A percentile compares a stretch with the other conserved stretches of the same genome.
Evolutionary conservation across 2,329 filamentous ascomycete genomes (phyloP).

Genomic region (Claviceps monticola): DNA sequence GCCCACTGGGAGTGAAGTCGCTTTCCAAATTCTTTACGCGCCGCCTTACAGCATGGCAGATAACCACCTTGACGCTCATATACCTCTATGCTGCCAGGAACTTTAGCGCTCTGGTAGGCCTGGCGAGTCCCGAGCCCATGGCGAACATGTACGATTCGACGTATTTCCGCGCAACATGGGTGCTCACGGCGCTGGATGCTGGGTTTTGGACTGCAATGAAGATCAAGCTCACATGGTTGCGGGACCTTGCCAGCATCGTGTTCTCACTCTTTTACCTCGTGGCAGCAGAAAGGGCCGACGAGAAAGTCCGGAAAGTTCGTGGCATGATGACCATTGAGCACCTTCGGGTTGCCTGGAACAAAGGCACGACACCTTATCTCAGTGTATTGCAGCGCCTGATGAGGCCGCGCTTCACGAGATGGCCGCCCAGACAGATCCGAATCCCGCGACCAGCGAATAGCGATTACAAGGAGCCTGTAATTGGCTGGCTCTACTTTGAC

Average conservation of each 20-base stretch:
- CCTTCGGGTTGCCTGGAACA: constrained; percentile 88
- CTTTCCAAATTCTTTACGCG: constrained; percentile 59
- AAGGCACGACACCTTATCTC: constrained; percentile 78
- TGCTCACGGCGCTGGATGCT: constrained; percentile 85
- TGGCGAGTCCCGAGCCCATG: constrained; percentile 86
- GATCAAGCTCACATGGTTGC: constrained; percentile 62
- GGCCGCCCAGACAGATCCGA: constrained; percentile 67
- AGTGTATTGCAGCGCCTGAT: constrained; percentile 56
- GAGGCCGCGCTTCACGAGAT: constrained; percentile 66
- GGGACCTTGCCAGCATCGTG: constrained; percentile 68
- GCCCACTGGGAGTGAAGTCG: constrained; percentile 59
- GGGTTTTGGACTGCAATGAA: constrained; percentile 99
- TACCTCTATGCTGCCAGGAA: constrained; percentile 87
- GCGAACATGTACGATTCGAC: constrained; percentile 85
- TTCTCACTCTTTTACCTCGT: constrained; percentile 88
- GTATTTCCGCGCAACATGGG: constrained; percentile 95
- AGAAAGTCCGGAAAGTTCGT: constrained; percentile 86
- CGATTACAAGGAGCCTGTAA: constrained; percentile 69
- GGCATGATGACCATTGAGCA: constrained; percentile 82
- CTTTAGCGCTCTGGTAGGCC: constrained; percentile 79
- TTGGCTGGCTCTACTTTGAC: constrained; percentile 89
- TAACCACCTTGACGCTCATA: constrained; percentile 71
- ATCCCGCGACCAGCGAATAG: constrained; percentile 71
- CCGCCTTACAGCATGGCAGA: constrained; percentile 78
- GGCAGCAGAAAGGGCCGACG: constrained; percentile 85